Percentiles rank a stretch among this genome's conserved stretches.
Evolutionary conservation across 2,329 filamentous ascomycete genomes (phyloP).

Genomic region (Aureobasidium sp.): DNA sequence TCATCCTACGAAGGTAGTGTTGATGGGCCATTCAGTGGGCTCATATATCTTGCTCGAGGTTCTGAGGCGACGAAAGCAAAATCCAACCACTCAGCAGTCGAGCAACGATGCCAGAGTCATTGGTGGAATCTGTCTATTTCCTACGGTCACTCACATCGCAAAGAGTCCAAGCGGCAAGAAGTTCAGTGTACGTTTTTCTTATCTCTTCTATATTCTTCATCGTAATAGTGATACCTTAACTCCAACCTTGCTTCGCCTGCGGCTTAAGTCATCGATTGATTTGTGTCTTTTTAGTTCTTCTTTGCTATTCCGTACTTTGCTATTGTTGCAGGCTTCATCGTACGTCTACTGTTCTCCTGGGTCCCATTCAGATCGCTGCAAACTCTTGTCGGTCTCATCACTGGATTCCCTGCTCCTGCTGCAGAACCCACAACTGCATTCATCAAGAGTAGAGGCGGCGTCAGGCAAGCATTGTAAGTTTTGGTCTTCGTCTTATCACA

Average conservation of each 20-base stretch:
- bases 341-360: conserved; percentile 36
- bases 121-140: conserved; percentile 37
- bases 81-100: background rate
- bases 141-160: conserved; percentile 42
- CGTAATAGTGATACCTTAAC: background rate
- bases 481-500: background rate
- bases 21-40: conserved; percentile 44
- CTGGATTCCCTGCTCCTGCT: conserved; percentile 37
- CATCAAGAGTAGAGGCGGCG: conserved; percentile 41
- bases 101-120: conserved; percentile 22
- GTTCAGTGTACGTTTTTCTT: conserved; percentile 29
- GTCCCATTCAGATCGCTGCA: conserved; percentile 37
- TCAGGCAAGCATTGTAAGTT: conserved; percentile 47
- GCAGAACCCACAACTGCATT: conserved; percentile 46
- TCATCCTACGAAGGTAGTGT: conserved; percentile 24
- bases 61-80: conserved; percentile 24
- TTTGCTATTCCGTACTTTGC: conserved; percentile 13
- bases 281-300: background rate
- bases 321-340: conserved; percentile 25
- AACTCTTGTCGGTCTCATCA: conserved; percentile 36
- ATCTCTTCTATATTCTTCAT: background rate
- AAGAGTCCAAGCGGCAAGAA: conserved; percentile 38
- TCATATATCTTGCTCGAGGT: conserved; percentile 41
- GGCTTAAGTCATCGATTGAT: background rate
- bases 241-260: background rate